Evolutionary conservation across 208 protist genomes (phyloP).

Genomic region (Trypanosoma cruzi): DNA sequence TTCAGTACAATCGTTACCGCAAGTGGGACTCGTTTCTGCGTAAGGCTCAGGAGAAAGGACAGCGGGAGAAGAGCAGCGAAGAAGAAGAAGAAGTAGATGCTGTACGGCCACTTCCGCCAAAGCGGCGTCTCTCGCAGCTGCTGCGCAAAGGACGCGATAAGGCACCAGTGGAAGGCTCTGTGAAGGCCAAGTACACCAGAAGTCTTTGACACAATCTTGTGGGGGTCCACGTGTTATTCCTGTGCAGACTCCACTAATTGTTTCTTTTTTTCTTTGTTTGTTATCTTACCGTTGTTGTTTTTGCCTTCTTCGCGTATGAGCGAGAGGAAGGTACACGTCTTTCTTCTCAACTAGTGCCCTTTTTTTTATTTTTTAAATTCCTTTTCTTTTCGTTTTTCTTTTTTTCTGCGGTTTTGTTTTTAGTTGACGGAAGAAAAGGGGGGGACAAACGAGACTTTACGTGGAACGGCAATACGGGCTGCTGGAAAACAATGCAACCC

Average conservation of each 20-base stretch:
- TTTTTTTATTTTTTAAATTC: background rate
- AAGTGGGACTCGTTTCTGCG: conserved; percentile 82
- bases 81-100: conserved; percentile 20
- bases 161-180: conserved; percentile 42
- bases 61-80: conserved; percentile 13
- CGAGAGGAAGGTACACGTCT: background rate
- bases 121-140: conserved; percentile 62
- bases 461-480: background rate
- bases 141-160: conserved; percentile 67
- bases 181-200: conserved; percentile 60
- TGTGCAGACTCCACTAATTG: background rate
- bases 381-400: conserved; percentile 12
- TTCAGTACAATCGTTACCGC: conserved; percentile 63
- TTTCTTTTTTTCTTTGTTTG: conserved; percentile 25
- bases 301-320: background rate
- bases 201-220: conserved; percentile 35
- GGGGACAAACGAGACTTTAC: background rate
- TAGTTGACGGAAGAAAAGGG: background rate
- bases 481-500: background rate
- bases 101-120: conserved; percentile 54
- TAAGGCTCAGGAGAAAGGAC: conserved; percentile 59
- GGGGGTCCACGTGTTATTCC: background rate
- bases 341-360: background rate
- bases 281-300: background rate
- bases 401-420: background rate